These are phyloP conservation scores for Nakazawaea ernobii DNA, from an alignment of 805 yeast genomes.

Conservation along the genomic window DNA sequence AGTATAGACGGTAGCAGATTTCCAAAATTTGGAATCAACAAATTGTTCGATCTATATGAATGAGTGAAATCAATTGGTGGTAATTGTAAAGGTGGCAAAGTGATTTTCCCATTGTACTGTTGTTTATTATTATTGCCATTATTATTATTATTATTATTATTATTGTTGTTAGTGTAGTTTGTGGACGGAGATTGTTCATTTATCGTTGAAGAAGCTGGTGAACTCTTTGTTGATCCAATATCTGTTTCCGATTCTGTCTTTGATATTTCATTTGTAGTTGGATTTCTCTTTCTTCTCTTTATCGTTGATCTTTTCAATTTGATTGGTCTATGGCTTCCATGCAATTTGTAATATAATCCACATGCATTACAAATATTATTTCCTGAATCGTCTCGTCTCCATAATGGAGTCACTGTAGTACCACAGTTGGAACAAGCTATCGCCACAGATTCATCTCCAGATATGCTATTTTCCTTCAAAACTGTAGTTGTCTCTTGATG, in stretches of 20 bases:
- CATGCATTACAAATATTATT: slow-evolving; percentile 87
- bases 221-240: no score
- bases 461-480: slow-evolving; percentile 1
- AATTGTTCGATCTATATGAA: background rate
- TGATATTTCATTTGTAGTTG: background rate
- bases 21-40: background rate
- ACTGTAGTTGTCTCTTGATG: background rate
- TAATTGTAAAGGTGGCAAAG: slow-evolving; percentile 7
- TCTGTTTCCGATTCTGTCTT: no score
- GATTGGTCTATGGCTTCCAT: slow-evolving; percentile 73
- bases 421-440: slow-evolving; percentile 81
- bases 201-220: background rate
- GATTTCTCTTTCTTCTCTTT: slow-evolving; percentile 59
- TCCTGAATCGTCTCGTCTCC: slow-evolving; percentile 81
- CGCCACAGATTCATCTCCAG: slow-evolving; percentile 40
- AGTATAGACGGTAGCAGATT: background rate
- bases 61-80: slow-evolving; percentile 9
- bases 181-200: no score
- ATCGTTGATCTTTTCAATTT: slow-evolving; percentile 68
- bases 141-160: no score
- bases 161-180: no score
- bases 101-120: background rate
- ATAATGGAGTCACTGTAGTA: slow-evolving; percentile 79
- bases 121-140: background rate
- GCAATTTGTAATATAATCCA: slow-evolving; percentile 71